These are phyloP conservation scores for Perkinsus olseni DNA, from an alignment of 169 alveolate species.

Conservation along the genomic window DNA sequence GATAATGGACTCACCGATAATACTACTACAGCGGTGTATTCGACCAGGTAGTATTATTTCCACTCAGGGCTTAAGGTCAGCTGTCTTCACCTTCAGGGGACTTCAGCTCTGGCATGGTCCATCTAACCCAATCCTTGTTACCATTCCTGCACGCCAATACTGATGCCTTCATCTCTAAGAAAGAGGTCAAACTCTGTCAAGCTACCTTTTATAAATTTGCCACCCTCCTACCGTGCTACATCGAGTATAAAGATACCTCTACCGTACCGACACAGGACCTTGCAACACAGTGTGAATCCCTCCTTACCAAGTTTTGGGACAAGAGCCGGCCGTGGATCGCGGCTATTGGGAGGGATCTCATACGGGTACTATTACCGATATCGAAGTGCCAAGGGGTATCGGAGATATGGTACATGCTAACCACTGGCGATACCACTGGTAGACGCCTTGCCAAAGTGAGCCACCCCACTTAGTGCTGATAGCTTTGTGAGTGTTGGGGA, in stretches of 20 bases:
- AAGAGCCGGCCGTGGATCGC: neutral
- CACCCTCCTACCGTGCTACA: neutral
- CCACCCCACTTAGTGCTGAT: no score
- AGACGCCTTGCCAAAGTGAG: neutral
- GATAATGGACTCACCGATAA: neutral
- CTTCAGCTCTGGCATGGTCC: neutral
- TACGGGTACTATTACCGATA: neutral
- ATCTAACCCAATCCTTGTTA: neutral
- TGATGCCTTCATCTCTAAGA: neutral
- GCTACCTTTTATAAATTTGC: neutral
- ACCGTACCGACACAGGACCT: neutral
- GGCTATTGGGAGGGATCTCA: neutral
- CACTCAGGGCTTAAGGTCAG: no score
- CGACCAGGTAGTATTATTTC: neutral
- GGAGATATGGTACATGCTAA: neutral
- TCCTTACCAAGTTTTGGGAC: neutral
- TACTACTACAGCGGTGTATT: neutral
- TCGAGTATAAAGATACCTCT: neutral
- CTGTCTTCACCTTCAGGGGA: neutral
- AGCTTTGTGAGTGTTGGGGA: no score
- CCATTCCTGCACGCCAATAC: neutral
- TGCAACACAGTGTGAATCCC: neutral
- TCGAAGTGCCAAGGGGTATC: neutral
- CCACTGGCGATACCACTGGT: neutral
- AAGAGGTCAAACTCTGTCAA: neutral